phyloP scores from a whole-genome alignment of 169 alveolate species.

The Plasmodium ovale region DNA sequence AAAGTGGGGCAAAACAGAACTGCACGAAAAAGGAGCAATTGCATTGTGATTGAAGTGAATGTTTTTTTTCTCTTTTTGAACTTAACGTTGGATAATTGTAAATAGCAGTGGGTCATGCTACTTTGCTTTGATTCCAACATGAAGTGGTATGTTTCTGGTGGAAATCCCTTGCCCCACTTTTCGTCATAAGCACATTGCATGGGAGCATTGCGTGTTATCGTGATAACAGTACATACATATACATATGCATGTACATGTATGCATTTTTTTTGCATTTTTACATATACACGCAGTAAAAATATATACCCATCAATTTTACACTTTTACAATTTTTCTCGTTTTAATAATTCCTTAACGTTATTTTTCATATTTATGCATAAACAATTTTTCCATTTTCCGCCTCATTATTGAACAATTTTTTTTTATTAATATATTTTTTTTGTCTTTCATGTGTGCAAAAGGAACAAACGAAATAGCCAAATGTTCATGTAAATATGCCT shows the following conservation, averaged over 20 bases:
- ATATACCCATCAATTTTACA: neutral
- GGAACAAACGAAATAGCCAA: slow-evolving; percentile 13
- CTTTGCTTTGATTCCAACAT: no score
- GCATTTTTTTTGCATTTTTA: neutral
- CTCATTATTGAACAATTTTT: neutral
- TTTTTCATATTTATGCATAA: neutral
- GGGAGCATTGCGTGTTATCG: no score
- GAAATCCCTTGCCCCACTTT: no score
- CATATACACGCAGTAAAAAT: no score
- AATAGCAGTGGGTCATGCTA: no score
- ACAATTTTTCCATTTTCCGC: neutral
- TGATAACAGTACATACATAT: neutral
- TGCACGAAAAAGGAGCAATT: no score
- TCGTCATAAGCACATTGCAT: no score
- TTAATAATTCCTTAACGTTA: neutral
- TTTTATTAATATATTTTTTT: slow-evolving; percentile 2
- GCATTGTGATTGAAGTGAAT: no score
- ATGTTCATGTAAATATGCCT: neutral
- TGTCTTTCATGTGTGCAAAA: slow-evolving; percentile 76
- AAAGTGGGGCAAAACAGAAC: no score
- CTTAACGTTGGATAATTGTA: no score
- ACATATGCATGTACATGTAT: neutral
- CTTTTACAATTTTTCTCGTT: neutral
- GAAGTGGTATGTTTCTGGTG: no score
- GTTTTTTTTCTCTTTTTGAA: no score